phyloP scores from a whole-genome alignment of 1,284 basidiomycete species.

The Gymnopus androsaceus region DNA sequence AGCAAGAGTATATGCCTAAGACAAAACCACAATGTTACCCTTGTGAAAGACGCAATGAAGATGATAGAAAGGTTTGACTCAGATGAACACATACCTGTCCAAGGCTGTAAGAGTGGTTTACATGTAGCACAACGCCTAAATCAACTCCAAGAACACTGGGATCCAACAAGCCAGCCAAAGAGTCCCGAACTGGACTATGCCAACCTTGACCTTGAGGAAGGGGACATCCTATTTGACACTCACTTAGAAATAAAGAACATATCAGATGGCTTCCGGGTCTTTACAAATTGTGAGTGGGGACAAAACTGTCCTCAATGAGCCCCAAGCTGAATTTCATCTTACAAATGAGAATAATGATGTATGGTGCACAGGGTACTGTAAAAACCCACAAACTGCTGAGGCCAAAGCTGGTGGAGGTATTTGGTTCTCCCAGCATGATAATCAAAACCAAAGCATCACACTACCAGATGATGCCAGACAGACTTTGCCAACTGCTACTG shows the following conservation, averaged over 20 bases:
- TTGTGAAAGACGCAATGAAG: neutral
- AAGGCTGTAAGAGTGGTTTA: neutral
- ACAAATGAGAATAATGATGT: neutral
- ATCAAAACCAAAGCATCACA: neutral
- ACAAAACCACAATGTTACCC: neutral
- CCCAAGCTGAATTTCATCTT: neutral
- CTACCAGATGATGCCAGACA: too few relatives aligned
- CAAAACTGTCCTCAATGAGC: too few relatives aligned
- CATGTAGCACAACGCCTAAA: neutral
- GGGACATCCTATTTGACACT: neutral
- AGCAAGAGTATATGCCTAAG: slow-evolving; percentile 1
- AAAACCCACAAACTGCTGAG: neutral
- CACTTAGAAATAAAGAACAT: neutral
- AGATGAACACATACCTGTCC: neutral
- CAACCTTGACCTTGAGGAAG: neutral
- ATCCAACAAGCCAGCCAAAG: neutral
- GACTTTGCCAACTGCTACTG: neutral
- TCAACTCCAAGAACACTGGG: neutral
- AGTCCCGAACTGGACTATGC: too few relatives aligned
- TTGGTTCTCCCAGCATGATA: neutral
- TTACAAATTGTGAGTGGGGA: neutral
- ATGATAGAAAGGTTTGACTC: neutral
- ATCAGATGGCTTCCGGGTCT: neutral
- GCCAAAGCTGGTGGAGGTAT: neutral
- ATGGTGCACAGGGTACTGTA: neutral